phyloP scores from a whole-genome alignment of 441 rosid species.

The Bocquillonia castaneifolia region DNA sequence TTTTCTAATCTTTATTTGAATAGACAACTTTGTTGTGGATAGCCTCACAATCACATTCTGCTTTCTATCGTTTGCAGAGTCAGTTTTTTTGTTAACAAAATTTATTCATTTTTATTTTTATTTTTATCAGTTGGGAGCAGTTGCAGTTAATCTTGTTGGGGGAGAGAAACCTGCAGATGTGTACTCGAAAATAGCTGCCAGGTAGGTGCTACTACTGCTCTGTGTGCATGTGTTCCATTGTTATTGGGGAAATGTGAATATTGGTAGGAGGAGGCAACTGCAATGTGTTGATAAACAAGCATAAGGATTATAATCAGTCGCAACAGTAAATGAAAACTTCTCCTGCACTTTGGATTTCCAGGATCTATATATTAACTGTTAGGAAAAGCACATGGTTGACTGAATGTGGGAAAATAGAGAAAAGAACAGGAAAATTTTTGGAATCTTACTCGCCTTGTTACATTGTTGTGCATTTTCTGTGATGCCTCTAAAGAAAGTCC shows the following conservation, averaged over 20 bases:
- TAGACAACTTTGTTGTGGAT: not conserved
- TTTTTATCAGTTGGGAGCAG: constrained; percentile 76
- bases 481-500: not conserved
- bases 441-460: not conserved
- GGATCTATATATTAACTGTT: not conserved
- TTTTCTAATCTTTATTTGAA: not conserved
- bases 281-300: not conserved
- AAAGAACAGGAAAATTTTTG: constrained; percentile 7
- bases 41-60: not conserved
- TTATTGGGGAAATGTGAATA: not conserved
- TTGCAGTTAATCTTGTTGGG: constrained; percentile 86
- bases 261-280: not conserved
- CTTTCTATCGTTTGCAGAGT: constrained; percentile 7
- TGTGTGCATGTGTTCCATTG: constrained; percentile 12
- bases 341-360: not conserved
- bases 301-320: not conserved
- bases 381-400: not conserved
- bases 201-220: constrained; percentile 38
- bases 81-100: constrained; percentile 19
- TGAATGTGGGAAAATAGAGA: not conserved
- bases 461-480: not conserved
- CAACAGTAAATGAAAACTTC: not conserved
- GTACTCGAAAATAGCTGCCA: constrained; percentile 86
- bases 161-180: constrained; percentile 94
- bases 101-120: constrained; percentile 16